phyloP scores from a whole-genome alignment of 768 basidiomycete species.

The Heimioporus sp. region DNA sequence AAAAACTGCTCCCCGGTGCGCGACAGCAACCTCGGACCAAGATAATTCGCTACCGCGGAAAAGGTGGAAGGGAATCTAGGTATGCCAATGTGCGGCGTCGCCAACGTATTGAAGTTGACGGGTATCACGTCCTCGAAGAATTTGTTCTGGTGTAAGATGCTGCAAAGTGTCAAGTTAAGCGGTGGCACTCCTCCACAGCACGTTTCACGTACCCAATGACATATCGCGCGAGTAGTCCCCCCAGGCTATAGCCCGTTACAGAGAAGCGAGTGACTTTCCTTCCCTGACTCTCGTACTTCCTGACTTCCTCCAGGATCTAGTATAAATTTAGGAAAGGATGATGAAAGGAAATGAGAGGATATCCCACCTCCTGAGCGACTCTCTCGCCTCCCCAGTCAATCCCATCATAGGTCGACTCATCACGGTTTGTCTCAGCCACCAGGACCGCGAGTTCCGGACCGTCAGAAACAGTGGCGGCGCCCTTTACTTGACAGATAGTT shows the following conservation, averaged over 20 bases:
- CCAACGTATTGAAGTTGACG: conserved; percentile 80
- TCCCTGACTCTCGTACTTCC: conserved; percentile 50
- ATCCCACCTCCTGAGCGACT: conserved; percentile 69
- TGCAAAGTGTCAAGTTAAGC: conserved; percentile 22
- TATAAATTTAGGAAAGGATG: conserved; percentile 1
- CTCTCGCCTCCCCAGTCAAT: conserved; percentile 84
- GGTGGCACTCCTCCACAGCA: not conserved
- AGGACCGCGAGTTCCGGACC: conserved; percentile 56
- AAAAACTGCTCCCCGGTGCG: conserved; percentile 82
- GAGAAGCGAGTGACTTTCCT: conserved; percentile 67
- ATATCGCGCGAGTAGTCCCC: conserved; percentile 81
- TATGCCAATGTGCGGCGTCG: conserved; percentile 82
- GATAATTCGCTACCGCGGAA: conserved; percentile 46
- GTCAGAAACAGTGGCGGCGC: conserved; percentile 18
- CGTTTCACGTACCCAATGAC: conserved; percentile 55
- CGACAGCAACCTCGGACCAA: conserved; percentile 72
- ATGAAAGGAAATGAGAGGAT: not conserved
- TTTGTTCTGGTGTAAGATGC: conserved; percentile 59
- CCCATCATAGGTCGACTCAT: conserved; percentile 75
- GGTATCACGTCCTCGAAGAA: conserved; percentile 74
- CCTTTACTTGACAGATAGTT: conserved; percentile 47
- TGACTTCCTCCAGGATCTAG: conserved; percentile 57
- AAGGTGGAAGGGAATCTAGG: conserved; percentile 59
- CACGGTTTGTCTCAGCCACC: conserved; percentile 62
- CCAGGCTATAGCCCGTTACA: conserved; percentile 75